These are phyloP conservation scores for Apostasia shenzhenica DNA, from an alignment of 106 monocot genomes.

Conservation along the genomic window DNA sequence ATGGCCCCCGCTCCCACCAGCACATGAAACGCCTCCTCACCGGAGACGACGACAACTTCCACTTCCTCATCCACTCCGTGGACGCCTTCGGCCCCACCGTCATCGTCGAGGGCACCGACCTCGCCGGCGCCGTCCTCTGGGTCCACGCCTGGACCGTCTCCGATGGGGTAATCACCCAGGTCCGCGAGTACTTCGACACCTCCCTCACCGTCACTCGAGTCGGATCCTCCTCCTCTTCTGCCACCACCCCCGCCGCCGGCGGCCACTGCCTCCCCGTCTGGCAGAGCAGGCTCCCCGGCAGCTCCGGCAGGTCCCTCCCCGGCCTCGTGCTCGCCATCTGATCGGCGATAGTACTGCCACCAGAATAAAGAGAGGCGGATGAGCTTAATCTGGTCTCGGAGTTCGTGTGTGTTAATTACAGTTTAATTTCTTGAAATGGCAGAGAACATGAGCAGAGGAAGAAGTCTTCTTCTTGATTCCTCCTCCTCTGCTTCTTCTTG, in stretches of 20 bases:
- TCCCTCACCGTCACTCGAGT: slow-evolving; percentile 46
- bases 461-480: too few relatives aligned
- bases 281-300: slow-evolving; percentile 11
- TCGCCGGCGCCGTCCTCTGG: slow-evolving; percentile 18
- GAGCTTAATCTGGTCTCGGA: too few relatives aligned
- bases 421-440: too few relatives aligned
- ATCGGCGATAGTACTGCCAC: not conserved
- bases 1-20: slow-evolving; percentile 40
- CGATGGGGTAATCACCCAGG: slow-evolving; percentile 42
- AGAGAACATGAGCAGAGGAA: too few relatives aligned
- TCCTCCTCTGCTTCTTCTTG: too few relatives aligned
- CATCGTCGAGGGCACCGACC: slow-evolving; percentile 33
- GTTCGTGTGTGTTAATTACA: too few relatives aligned
- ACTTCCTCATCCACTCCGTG: slow-evolving; percentile 20
- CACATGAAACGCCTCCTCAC: slow-evolving; percentile 53
- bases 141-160: slow-evolving; percentile 58
- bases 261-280: slow-evolving; percentile 3
- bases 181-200: slow-evolving; percentile 91
- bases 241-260: not conserved
- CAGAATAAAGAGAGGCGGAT: too few relatives aligned
- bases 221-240: not conserved
- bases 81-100: slow-evolving; percentile 36
- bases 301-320: slow-evolving; percentile 2
- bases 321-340: slow-evolving; percentile 12
- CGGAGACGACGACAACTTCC: slow-evolving; percentile 15